phyloP scores from a whole-genome alignment of 345 rosid species.

The Stellera chamaejasme region DNA sequence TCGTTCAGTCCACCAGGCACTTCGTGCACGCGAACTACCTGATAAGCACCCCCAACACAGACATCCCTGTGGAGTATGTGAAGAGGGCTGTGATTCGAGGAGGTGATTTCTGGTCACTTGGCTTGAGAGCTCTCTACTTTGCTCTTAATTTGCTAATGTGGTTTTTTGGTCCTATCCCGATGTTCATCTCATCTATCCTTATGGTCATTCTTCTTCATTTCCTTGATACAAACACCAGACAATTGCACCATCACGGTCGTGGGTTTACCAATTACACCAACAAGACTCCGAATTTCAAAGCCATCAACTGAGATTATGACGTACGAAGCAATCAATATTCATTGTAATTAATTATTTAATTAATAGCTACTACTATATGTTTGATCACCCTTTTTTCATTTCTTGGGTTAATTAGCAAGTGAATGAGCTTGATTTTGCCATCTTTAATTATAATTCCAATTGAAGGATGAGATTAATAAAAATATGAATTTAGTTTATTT shows the following conservation, averaged over 20 bases:
- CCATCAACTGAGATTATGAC: no score
- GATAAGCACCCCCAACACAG: conserved; percentile 39
- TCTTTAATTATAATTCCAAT: no score
- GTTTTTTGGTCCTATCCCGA: conserved; percentile 85
- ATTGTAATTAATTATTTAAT: no score
- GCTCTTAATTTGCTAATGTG: conserved; percentile 55
- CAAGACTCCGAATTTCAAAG: neutral
- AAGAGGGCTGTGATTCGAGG: conserved; percentile 45
- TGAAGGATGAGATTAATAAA: no score
- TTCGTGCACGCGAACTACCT: conserved; percentile 63
- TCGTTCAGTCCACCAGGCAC: conserved; percentile 57
- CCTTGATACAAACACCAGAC: conserved; percentile 42
- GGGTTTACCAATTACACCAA: conserved; percentile 11
- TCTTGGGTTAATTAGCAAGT: no score
- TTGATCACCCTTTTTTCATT: no score
- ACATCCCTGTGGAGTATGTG: conserved; percentile 27
- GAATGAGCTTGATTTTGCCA: no score
- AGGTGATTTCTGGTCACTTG: conserved; percentile 67
- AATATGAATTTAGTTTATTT: no score
- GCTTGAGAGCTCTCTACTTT: conserved; percentile 65
- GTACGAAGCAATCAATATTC: no score
- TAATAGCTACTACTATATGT: no score
- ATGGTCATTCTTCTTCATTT: conserved; percentile 38
- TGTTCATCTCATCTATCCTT: conserved; percentile 45
- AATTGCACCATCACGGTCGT: conserved; percentile 36